Conservation (phyloP, 306 rosid species). For the Trifolium dubium region DNA sequence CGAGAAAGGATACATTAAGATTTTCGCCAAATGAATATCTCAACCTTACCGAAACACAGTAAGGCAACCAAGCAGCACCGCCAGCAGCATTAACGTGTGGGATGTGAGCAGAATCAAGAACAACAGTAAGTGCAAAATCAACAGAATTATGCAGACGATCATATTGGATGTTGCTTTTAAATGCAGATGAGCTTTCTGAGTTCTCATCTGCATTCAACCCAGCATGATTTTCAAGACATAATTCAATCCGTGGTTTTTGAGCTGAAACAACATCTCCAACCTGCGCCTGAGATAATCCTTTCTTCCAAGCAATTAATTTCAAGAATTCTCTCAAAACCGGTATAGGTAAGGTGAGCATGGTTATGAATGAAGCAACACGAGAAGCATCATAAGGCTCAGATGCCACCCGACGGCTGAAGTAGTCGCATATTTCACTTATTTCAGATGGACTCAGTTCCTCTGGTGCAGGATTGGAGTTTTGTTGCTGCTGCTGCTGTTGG, state of each 20-base stretch:
- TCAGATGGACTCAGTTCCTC: constrained; percentile 89
- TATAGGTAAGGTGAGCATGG: constrained; percentile 94
- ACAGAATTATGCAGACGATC: constrained; percentile 83
- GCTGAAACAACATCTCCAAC: constrained; percentile 86
- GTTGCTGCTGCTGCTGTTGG: constrained; percentile 88
- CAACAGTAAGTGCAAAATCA: constrained; percentile 95
- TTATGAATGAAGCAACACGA: constrained; percentile 97
- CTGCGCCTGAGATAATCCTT: constrained; percentile 83
- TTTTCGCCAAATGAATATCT: constrained; percentile 85
- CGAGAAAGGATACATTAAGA: constrained; percentile 75
- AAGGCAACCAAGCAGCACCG: constrained; percentile 99
- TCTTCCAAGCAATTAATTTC: constrained; percentile 97
- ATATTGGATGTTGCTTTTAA: constrained; percentile 93
- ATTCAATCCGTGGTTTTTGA: constrained; percentile 92
- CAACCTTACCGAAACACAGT: constrained; percentile 91
- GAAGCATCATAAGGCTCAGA: constrained; percentile 99
- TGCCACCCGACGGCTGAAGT: constrained; percentile 98
- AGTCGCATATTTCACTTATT: constrained; percentile 94
- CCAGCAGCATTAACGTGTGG: constrained; percentile 93
- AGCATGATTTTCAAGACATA: constrained; percentile 95
- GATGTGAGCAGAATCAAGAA: constrained; percentile 93
- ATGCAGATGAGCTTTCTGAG: constrained; percentile 64
- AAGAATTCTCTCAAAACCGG: constrained; percentile 92
- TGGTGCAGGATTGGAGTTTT: constrained; percentile 71
- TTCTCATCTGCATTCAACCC: constrained; percentile 67